These are phyloP conservation scores for Babesia caballi DNA, from an alignment of 169 alveolate species.

Conservation along the genomic window DNA sequence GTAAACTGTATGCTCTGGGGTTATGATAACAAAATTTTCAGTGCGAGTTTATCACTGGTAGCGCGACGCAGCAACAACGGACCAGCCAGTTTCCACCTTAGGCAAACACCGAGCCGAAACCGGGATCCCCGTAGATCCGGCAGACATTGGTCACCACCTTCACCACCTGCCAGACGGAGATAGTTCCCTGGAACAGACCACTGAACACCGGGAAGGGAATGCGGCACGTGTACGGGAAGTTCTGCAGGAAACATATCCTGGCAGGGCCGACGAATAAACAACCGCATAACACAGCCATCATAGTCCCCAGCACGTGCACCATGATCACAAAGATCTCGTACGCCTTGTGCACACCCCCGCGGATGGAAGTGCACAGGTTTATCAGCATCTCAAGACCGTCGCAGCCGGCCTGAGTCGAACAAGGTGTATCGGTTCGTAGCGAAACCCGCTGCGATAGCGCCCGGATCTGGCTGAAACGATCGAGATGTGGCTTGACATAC, in stretches of 20 bases:
- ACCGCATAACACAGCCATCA: conserved; percentile 83
- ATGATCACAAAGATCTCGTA: conserved; percentile 75
- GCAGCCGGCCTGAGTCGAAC: conserved; percentile 53
- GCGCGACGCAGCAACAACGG: not conserved
- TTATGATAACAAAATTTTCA: no score
- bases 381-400: conserved; percentile 64
- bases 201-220: conserved; percentile 83
- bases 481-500: conserved; percentile 57
- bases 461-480: conserved; percentile 49
- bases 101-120: conserved; percentile 55
- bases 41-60: not conserved
- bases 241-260: conserved; percentile 78
- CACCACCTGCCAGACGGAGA: conserved; percentile 82
- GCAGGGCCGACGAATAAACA: conserved; percentile 84
- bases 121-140: conserved; percentile 70
- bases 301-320: conserved; percentile 79
- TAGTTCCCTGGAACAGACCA: conserved; percentile 77
- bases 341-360: conserved; percentile 75
- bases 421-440: conserved; percentile 21
- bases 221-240: conserved; percentile 85
- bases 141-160: conserved; percentile 70
- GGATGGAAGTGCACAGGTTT: conserved; percentile 69
- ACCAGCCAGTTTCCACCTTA: not conserved
- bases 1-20: not conserved
- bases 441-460: conserved; percentile 6